These are phyloP conservation scores for Venustampulla echinocandica DNA, from an alignment of 495 filamentous ascomycete species.

Conservation along the genomic window DNA sequence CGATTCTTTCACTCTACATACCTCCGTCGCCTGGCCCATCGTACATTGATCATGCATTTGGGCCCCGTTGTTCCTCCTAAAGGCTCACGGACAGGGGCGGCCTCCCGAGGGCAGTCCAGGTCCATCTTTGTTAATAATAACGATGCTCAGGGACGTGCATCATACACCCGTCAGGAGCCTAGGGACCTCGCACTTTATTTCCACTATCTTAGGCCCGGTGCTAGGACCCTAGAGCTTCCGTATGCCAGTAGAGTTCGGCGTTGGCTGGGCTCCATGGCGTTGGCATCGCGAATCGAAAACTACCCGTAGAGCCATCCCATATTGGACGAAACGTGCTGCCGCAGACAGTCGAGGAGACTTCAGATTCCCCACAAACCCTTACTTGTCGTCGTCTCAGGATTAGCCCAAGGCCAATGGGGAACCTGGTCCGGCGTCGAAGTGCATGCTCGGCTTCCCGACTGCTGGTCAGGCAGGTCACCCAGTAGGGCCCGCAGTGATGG, in stretches of 20 bases:
- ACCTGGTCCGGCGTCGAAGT: slow-evolving; percentile 1
- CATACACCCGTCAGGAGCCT: too few species aligned
- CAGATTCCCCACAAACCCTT: slow-evolving; percentile 1
- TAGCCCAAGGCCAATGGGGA: slow-evolving; percentile 10
- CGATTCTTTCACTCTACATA: not conserved
- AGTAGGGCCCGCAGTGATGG: slow-evolving; percentile 1
- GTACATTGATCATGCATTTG: not conserved
- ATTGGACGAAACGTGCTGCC: not conserved
- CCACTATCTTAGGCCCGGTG: too few species aligned
- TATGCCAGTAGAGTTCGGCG: too few species aligned
- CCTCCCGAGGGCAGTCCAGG: not conserved
- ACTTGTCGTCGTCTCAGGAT: slow-evolving; percentile 12
- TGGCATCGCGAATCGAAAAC: not conserved
- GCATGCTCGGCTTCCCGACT: slow-evolving; percentile 14
- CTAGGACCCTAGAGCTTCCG: too few species aligned
- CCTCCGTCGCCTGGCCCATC: not conserved
- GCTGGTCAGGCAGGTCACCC: slow-evolving; percentile 19
- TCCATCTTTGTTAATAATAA: too few species aligned
- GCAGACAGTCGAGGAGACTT: not conserved
- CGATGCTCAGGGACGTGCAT: too few species aligned
- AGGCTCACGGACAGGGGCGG: too few species aligned
- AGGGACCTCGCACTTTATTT: too few species aligned
- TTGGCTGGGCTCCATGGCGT: too few species aligned
- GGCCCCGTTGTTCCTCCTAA: not conserved
- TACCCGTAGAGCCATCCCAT: not conserved